Evolutionary conservation across 2,329 filamentous ascomycete species (phyloP).

Genomic region (Bimuria novae-zelandiae): DNA sequence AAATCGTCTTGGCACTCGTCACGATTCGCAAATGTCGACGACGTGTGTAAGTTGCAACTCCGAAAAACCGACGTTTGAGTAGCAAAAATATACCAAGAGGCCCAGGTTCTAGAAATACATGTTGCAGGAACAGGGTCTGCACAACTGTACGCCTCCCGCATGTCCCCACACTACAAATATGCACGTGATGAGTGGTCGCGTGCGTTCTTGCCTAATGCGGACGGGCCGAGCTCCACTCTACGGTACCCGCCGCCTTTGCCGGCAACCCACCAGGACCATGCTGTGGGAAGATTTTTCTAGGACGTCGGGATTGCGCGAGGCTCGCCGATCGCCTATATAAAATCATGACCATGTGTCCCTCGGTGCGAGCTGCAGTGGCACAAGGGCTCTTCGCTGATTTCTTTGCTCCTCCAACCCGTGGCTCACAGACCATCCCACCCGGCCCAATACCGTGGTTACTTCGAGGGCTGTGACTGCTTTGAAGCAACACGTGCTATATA

Average conservation of each 20-base stretch:
- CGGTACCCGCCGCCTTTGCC: neutral
- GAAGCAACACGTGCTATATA: neutral
- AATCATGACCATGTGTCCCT: neutral
- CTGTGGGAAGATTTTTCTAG: neutral
- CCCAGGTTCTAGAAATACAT: neutral
- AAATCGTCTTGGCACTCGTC: constrained; percentile 20
- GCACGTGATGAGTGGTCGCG: constrained; percentile 11
- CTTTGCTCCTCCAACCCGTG: constrained; percentile 1
- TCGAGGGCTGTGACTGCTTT: constrained; percentile 1
- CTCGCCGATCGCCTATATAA: neutral
- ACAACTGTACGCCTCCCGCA: constrained; percentile 3
- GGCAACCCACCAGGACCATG: neutral
- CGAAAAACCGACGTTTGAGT: neutral
- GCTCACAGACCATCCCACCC: neutral
- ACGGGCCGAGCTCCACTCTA: constrained; percentile 4
- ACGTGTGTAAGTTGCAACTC: neutral
- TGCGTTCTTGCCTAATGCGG: constrained; percentile 11
- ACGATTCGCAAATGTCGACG: neutral
- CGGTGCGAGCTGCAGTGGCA: neutral
- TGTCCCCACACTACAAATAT: constrained; percentile 4
- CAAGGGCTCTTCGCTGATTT: neutral
- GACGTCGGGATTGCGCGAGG: neutral
- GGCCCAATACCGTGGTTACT: neutral
- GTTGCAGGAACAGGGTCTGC: neutral
- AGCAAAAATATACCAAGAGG: neutral